phyloP scores from a whole-genome alignment of 2,329 filamentous ascomycete genomes.

The Eutypella sp. region DNA sequence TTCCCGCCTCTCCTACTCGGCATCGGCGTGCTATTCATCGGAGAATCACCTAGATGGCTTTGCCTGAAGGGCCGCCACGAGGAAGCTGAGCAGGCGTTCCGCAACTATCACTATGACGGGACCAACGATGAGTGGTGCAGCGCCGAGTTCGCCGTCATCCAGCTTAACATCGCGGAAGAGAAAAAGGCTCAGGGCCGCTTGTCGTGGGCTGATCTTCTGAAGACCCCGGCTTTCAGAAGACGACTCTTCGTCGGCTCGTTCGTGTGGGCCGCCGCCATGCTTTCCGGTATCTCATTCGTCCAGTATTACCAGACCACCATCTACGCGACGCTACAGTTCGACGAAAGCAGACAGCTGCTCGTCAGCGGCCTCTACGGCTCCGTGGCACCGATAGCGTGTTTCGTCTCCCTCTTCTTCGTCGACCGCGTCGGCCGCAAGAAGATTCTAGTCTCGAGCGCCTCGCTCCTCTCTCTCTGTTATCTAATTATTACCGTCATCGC shows the following conservation, averaged over 20 bases:
- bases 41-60: slow-evolving; percentile 33
- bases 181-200: slow-evolving; percentile 21
- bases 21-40: slow-evolving; percentile 29
- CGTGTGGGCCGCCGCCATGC: slow-evolving; percentile 37
- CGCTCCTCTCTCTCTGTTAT: slow-evolving; percentile 31
- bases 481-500: slow-evolving; percentile 35
- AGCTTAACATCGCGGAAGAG: slow-evolving; percentile 32
- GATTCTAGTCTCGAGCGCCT: slow-evolving; percentile 32
- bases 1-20: slow-evolving; percentile 31
- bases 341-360: slow-evolving; percentile 31
- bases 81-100: slow-evolving; percentile 30
- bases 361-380: slow-evolving; percentile 36
- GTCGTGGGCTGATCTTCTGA: slow-evolving; percentile 29
- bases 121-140: slow-evolving; percentile 32
- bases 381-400: slow-evolving; percentile 32
- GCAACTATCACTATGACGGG: slow-evolving; percentile 30
- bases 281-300: slow-evolving; percentile 37
- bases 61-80: slow-evolving; percentile 31
- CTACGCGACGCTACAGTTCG: slow-evolving; percentile 34
- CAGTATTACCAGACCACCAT: slow-evolving; percentile 39
- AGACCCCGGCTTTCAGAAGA: slow-evolving; percentile 29
- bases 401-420: slow-evolving; percentile 34
- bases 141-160: slow-evolving; percentile 29
- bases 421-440: slow-evolving; percentile 31
- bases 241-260: slow-evolving; percentile 34